Percentiles rank a stretch among this genome's conserved stretches.
Evolutionary conservation across 345 rosid species (phyloP).

Genomic region (Melaleuca alternifolia): DNA sequence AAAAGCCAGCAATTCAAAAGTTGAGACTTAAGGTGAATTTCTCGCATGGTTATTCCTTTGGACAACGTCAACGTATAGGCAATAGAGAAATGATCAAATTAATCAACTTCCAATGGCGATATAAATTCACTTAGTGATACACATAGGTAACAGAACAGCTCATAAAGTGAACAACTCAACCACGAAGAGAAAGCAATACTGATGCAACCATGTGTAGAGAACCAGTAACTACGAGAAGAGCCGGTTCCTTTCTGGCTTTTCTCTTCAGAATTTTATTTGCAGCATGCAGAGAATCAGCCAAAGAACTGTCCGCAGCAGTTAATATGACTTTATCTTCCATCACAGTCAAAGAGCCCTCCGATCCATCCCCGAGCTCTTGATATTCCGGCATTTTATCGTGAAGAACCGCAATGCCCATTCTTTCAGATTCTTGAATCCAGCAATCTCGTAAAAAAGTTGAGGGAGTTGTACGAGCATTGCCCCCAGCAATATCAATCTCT

Average conservation of each 20-base stretch:
- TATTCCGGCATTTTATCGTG: slow-evolving; percentile 16
- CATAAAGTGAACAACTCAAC: neutral
- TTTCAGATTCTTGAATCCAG: slow-evolving; percentile 60
- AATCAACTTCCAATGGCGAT: neutral
- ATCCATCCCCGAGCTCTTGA: slow-evolving; percentile 1
- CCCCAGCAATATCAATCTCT: slow-evolving; percentile 69
- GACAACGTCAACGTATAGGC: neutral
- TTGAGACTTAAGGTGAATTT: neutral
- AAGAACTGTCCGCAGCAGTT: slow-evolving; percentile 17
- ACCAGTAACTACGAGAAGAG: slow-evolving; percentile 46
- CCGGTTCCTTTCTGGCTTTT: slow-evolving; percentile 10
- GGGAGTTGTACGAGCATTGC: slow-evolving; percentile 47
- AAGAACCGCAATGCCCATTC: slow-evolving; percentile 25
- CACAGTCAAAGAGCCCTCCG: neutral
- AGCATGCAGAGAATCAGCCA: slow-evolving; percentile 13
- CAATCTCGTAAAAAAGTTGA: slow-evolving; percentile 37
- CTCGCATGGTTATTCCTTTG: neutral
- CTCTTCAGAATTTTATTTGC: slow-evolving; percentile 28
- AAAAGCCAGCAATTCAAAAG: neutral
- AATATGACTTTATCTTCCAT: slow-evolving; percentile 14
- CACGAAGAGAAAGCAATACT: slow-evolving; percentile 16
- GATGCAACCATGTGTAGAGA: slow-evolving; percentile 45
- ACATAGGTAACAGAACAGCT: neutral
- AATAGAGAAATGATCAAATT: neutral
- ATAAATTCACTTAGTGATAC: neutral